Percentiles rank a stretch among this genome's conserved stretches.
Conservation (phyloP, 2,329 filamentous ascomycete genomes). For the Botrytis byssoidea region DNA sequence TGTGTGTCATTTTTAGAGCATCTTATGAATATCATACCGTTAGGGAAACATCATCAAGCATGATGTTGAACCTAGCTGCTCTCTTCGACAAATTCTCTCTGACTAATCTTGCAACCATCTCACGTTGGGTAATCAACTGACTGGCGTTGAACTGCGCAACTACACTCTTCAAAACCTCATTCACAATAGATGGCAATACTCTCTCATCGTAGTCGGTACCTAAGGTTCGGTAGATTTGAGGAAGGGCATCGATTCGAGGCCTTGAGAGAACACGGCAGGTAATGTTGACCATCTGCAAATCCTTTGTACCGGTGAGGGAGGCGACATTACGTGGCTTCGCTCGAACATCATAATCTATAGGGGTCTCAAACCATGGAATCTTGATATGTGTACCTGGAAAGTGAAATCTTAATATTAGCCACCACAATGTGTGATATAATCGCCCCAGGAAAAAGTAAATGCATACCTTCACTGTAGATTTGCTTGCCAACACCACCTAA, state of each 20-base stretch:
- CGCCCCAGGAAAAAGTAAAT: neutral
- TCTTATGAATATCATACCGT: constrained; percentile 61
- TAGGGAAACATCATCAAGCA: constrained; percentile 94
- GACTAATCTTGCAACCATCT: constrained; percentile 89
- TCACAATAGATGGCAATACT: constrained; percentile 94
- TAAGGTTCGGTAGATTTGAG: constrained; percentile 95
- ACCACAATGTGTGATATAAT: neutral
- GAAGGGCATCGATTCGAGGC: constrained; percentile 82
- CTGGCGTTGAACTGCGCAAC: constrained; percentile 98
- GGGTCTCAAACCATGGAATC: constrained; percentile 96
- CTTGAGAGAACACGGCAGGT: constrained; percentile 97
- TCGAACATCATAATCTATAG: constrained; percentile 95
- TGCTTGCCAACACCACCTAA: constrained; percentile 91
- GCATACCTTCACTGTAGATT: constrained; percentile 87
- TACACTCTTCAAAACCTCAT: constrained; percentile 97
- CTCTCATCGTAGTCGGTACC: constrained; percentile 96
- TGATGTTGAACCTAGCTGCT: constrained; percentile 94
- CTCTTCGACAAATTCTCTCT: constrained; percentile 88
- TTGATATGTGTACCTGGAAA: constrained; percentile 82
- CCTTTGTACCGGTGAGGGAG: constrained; percentile 96
- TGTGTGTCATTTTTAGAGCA: neutral
- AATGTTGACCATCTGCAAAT: constrained; percentile 99
- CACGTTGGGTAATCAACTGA: constrained; percentile 97
- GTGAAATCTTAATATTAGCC: constrained; percentile 24
- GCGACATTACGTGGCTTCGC: constrained; percentile 96